A percentile compares a stretch with the other conserved stretches of the same genome.
Conservation (phyloP, 106 monocot genomes). For the Dendrobium chrysotoxum region DNA sequence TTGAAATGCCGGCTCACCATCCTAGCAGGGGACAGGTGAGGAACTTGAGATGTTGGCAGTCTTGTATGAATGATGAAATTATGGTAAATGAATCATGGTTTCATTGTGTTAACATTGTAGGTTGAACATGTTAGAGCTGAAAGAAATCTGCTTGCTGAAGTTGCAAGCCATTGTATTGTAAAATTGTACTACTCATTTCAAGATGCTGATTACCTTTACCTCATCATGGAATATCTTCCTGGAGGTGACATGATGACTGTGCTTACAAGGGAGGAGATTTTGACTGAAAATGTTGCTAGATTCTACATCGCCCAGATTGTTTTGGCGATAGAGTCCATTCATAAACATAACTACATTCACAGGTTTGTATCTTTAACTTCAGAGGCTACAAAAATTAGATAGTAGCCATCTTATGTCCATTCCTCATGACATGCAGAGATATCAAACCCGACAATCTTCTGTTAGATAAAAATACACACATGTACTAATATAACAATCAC, state of each 20-base stretch:
- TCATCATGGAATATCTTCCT: slow-evolving; percentile 43
- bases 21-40: slow-evolving; percentile 44
- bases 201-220: slow-evolving; percentile 87
- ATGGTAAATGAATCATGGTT: not conserved
- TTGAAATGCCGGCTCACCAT: too few species aligned
- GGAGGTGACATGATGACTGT: slow-evolving; percentile 99
- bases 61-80: slow-evolving; percentile 2
- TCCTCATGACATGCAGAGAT: slow-evolving; percentile 53
- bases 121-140: slow-evolving; percentile 96
- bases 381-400: not conserved
- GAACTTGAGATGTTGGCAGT: not conserved
- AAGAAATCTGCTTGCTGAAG: slow-evolving; percentile 96
- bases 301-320: slow-evolving; percentile 97
- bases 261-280: slow-evolving; percentile 92
- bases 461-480: slow-evolving; percentile 85
- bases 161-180: slow-evolving; percentile 96
- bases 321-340: slow-evolving; percentile 95
- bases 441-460: slow-evolving; percentile 98
- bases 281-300: slow-evolving; percentile 88
- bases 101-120: slow-evolving; percentile 9
- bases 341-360: slow-evolving; percentile 95
- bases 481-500: too few species aligned
- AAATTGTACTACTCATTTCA: slow-evolving; percentile 99
- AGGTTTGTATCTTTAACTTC: slow-evolving; percentile 36
- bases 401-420: slow-evolving; percentile 1